Evolutionary conservation across 768 basidiomycete species (phyloP), one percentile per base, ranked within the genome.

Genomic region (Phylloporus sp.): DNA sequence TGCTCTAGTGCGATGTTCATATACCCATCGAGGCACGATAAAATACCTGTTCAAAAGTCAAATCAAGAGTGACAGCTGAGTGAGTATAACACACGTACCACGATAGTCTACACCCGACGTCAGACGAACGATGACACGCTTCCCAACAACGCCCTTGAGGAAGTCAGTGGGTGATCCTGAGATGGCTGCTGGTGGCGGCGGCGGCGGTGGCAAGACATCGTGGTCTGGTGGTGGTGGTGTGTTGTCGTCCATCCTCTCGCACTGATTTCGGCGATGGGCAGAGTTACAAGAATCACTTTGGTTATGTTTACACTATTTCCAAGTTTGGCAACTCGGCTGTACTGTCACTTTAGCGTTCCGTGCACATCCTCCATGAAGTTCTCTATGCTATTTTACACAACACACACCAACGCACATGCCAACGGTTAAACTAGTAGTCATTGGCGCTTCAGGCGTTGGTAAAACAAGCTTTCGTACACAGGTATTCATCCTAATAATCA

Each of bases 1-100:
- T 97, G 91, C 71, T 99, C 97, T 31, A 98, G 73, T 13, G 93
- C 97, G 45, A 98, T 95, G 72, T 98, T 98, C 97, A 99, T 98
- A 70, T 97, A 98, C 0, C 95, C 95, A 70, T 98, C 97, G 22
- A 98, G 79, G 64, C 97, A 98, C 4, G 93, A 95, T 13, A 99
- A 73, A 4, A 94, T 78, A 18, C 95, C 95, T 98, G 6, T 11
- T 3, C 15, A 36, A 34, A 44, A 22, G 42, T 57, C 26, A 45
- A 27, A 29, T 24, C 24, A 13, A 16, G 28, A 24, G 49, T 32
- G 29, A 35, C 44, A 28, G 29, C 10, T 27, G 31, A 34, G 23
- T 31, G 9, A 26, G 13, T 15, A 40, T 45, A 46, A 47, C 35
- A 51, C 45, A 46, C 80, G 36, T 51, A 92, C 95, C 95, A 61